Evolutionary conservation across 2,329 filamentous ascomycete genomes (phyloP), one percentile per base, ranked within the genome.

Genomic region (Stachybotrys echinatus): DNA sequence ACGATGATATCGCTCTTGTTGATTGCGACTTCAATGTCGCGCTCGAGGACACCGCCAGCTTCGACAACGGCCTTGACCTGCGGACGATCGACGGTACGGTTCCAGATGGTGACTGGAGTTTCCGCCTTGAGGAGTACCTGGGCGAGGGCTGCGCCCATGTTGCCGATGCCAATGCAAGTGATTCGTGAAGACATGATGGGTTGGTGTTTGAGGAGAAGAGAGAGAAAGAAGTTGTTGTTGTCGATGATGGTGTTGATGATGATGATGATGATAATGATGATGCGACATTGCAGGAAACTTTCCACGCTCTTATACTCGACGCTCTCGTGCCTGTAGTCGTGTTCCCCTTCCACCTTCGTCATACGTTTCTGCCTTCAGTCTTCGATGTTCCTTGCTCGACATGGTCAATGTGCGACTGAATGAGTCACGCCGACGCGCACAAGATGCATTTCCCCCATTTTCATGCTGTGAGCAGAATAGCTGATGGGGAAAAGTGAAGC

Each of bases 61-160:
- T 48, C 12, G 23, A 54, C 23, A n/a, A 59, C 47, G 23, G 47
- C 31, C 10, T 52, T 23, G 27, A 58, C 54, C 3, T 47, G 52
- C 1, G 58, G 52, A 5, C 57, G 52, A 39, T 50, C 39, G 42
- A 48, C 42, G 27, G 54, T 61, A 21, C 59, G 54, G 54, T 61
- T 61, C 58, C 58, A 61, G 53, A 58, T 52, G 23, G 55, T 58
- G 19, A 58, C 57, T 53, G 65, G n/a, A 8, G 20, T 23, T 12
- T 46, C 17, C 8, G 53, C 37, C 17, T 55, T 51, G 52, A 61
- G 51, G n/a, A 61, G 53, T 45, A 53, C 49, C 6, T 43, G 20
- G 52, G 53, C 55, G 4, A 58, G 47, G 48, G 56, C 52, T 5
- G 54, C 50, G 53, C 59, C 59, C 53, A 62, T 58, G 52, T 58